Percentiles rank a stretch among this genome's conserved stretches.
Evolutionary conservation across 1,284 basidiomycete species (phyloP).

Genomic region (Kalmanozyma brasiliensis): DNA sequence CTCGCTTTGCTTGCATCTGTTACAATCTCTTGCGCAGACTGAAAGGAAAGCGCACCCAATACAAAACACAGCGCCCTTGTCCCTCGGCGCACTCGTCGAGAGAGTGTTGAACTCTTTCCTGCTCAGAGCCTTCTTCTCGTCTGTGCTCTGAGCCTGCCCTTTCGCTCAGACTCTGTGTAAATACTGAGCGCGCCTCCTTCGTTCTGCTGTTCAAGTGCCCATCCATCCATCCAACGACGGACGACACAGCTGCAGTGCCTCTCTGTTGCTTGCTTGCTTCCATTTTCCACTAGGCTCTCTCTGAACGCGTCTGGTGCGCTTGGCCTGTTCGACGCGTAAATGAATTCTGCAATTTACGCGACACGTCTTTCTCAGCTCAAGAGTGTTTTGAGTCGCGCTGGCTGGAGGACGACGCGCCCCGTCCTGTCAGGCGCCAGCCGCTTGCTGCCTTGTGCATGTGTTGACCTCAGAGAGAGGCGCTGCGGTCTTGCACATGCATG

Average conservation of each 20-base stretch:
- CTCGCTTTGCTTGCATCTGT: too few relatives aligned
- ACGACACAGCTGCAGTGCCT: conserved; percentile 33
- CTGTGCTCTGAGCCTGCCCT: background rate
- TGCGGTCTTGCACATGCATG: too few relatives aligned
- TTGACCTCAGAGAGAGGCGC: too few relatives aligned
- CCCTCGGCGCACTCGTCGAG: too few relatives aligned
- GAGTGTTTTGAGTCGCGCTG: background rate
- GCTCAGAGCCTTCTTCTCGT: background rate
- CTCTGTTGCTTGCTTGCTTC: conserved; percentile 2
- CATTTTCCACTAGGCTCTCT: background rate
- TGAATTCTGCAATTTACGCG: conserved; percentile 32
- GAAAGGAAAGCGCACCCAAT: too few relatives aligned
- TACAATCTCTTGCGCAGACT: too few relatives aligned
- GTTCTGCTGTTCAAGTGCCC: conserved; percentile 20
- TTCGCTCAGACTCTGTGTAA: background rate
- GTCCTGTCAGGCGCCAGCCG: too few relatives aligned
- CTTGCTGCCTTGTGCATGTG: too few relatives aligned
- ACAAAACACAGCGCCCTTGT: background rate
- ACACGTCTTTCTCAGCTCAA: conserved; percentile 13
- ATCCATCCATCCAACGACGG: background rate
- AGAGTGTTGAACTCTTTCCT: background rate
- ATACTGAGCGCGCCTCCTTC: background rate
- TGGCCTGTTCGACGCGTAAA: conserved; percentile 41
- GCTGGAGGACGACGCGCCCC: too few relatives aligned
- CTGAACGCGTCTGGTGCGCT: conserved; percentile 14